phyloP scores from a whole-genome alignment of 2,329 filamentous ascomycete genomes.

The Chaetomium sp. region DNA sequence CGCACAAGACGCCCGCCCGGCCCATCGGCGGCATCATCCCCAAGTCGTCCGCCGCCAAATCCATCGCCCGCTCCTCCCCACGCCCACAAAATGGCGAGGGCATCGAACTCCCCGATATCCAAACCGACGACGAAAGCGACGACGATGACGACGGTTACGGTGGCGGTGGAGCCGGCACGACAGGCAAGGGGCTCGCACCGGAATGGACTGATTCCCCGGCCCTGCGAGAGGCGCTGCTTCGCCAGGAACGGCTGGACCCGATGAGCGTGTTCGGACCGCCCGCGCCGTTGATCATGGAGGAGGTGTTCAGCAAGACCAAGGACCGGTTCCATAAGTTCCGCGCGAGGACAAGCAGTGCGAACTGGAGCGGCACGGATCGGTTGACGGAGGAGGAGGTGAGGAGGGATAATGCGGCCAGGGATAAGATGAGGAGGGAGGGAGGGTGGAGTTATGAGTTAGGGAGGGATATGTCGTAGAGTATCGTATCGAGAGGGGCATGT shows the following conservation, averaged over 20 bases:
- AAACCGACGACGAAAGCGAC: conserved; percentile 69
- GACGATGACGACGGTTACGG: conserved; percentile 37
- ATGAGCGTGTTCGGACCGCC: conserved; percentile 84
- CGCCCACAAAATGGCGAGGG: conserved; percentile 82
- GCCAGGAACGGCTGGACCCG: conserved; percentile 81
- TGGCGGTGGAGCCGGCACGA: no score
- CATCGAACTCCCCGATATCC: conserved; percentile 90
- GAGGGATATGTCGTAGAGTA: conserved; percentile 37
- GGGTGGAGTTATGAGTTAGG: conserved; percentile 71
- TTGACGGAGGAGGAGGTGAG: conserved; percentile 84
- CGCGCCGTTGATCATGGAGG: conserved; percentile 85
- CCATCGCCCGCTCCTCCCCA: conserved; percentile 61
- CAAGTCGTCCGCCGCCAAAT: conserved; percentile 45
- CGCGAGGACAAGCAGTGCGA: conserved; percentile 84
- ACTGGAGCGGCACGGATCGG: conserved; percentile 77
- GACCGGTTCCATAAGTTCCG: conserved; percentile 83
- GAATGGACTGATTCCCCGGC: conserved; percentile 83
- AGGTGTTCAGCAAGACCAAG: conserved; percentile 87
- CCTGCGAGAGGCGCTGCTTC: conserved; percentile 65
- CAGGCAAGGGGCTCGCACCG: conserved; percentile 42
- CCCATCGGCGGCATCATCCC: conserved; percentile 38
- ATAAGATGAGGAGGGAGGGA: conserved; percentile 73
- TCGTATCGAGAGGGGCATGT: neutral
- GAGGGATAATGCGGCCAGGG: conserved; percentile 71
- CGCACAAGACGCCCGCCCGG: conserved; percentile 65